Percentiles rank a stretch among this genome's conserved stretches.
Evolutionary conservation across 148 eudicot species (phyloP).

Genomic region (Silene uniflora): DNA sequence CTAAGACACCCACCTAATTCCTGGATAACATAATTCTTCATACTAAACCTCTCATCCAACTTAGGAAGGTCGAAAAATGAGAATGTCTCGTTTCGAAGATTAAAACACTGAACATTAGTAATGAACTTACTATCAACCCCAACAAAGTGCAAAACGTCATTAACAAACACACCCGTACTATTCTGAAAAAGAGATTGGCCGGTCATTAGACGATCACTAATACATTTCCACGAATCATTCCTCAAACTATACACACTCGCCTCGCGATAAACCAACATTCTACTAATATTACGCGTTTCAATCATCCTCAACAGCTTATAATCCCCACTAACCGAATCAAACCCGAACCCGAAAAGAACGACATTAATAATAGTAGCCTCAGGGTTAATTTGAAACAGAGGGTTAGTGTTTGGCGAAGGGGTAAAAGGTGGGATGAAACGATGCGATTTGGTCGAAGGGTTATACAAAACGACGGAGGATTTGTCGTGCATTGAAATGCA

Average conservation of each 20-base stretch:
- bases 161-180: not conserved
- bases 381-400: too few species aligned
- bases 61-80: not conserved
- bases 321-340: too few species aligned
- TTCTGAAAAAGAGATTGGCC: too few species aligned
- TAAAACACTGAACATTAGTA: not conserved
- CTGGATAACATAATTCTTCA: not conserved
- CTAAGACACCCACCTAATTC: not conserved
- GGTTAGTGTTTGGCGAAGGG: too few species aligned
- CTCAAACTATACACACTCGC: conserved; percentile 1
- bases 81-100: not conserved
- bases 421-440: not conserved
- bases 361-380: too few species aligned
- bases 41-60: not conserved
- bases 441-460: not conserved
- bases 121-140: not conserved
- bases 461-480: not conserved
- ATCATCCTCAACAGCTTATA: too few species aligned
- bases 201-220: not conserved
- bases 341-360: too few species aligned
- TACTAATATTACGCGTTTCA: too few species aligned
- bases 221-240: conserved; percentile 9
- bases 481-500: not conserved
- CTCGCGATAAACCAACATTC: too few species aligned
- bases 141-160: conserved; percentile 5